Percentiles rank a stretch among this genome's conserved stretches.
Evolutionary conservation across 441 rosid genomes (phyloP).

Genomic region (Erodium moschatum): DNA sequence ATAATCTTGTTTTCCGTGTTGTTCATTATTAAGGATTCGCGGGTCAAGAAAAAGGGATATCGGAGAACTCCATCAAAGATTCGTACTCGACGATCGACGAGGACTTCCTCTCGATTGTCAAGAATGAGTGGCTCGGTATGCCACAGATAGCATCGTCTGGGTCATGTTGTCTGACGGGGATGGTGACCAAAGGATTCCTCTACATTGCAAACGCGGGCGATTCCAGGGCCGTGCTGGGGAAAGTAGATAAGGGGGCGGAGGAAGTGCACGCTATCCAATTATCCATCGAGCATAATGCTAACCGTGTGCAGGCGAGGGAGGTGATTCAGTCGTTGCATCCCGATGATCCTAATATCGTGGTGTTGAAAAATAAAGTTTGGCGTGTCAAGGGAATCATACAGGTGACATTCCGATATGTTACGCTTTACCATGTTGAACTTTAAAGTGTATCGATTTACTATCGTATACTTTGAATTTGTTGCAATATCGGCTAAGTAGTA

Average conservation of each 20-base stretch:
- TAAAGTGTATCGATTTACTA: no score
- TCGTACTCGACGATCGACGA: slow-evolving; percentile 92
- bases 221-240: slow-evolving; percentile 88
- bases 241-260: slow-evolving; percentile 61
- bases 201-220: slow-evolving; percentile 84
- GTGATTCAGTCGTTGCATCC: slow-evolving; percentile 73
- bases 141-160: slow-evolving; percentile 95
- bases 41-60: slow-evolving; percentile 66
- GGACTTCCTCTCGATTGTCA: slow-evolving; percentile 69
- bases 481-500: no score
- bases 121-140: slow-evolving; percentile 55
- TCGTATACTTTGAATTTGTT: no score
- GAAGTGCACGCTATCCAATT: slow-evolving; percentile 73
- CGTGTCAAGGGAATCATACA: slow-evolving; percentile 94
- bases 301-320: slow-evolving; percentile 67
- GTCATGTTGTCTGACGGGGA: slow-evolving; percentile 79
- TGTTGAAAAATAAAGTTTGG: slow-evolving; percentile 84
- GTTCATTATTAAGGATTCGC: slow-evolving; percentile 48
- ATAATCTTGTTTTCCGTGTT: no score
- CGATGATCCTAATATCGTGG: slow-evolving; percentile 71
- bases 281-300: slow-evolving; percentile 78
- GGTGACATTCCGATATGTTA: slow-evolving; percentile 26
- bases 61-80: slow-evolving; percentile 60
- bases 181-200: slow-evolving; percentile 64
- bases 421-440: no score